phyloP scores from a whole-genome alignment of 306 rosid species.

The Vigna nakashimae region DNA sequence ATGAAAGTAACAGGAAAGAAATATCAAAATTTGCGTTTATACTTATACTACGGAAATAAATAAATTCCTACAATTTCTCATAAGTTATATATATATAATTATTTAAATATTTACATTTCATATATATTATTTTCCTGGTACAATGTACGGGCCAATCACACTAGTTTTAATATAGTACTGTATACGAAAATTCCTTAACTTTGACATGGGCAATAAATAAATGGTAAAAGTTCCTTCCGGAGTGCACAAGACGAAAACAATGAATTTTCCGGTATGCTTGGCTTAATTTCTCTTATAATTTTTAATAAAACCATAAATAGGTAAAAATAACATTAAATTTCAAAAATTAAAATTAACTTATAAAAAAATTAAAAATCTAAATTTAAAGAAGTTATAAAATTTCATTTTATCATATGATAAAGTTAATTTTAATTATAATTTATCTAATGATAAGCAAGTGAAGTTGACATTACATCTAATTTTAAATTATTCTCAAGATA shows the following conservation, averaged over 20 bases:
- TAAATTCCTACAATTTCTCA: background rate
- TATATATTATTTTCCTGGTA: background rate
- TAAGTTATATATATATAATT: background rate
- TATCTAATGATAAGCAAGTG: too few species aligned
- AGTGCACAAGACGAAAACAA: background rate
- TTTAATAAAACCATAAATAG: too few species aligned
- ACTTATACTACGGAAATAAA: background rate
- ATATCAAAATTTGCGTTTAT: background rate
- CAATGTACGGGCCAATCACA: background rate
- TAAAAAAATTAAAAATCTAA: too few species aligned
- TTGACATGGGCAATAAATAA: background rate
- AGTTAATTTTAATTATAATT: too few species aligned
- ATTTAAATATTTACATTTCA: background rate
- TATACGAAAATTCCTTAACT: background rate
- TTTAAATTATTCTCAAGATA: too few species aligned
- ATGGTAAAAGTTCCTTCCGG: background rate
- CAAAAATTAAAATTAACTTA: too few species aligned
- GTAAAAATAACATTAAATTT: too few species aligned
- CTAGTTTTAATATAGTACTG: background rate
- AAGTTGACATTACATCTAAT: too few species aligned
- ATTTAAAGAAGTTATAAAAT: too few species aligned
- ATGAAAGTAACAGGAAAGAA: background rate
- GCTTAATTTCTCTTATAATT: too few species aligned
- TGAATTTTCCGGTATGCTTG: background rate
- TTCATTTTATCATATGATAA: too few species aligned